These are phyloP conservation scores for Cladorrhinum samala DNA, from an alignment of 495 filamentous ascomycete species.

Conservation along the genomic window DNA sequence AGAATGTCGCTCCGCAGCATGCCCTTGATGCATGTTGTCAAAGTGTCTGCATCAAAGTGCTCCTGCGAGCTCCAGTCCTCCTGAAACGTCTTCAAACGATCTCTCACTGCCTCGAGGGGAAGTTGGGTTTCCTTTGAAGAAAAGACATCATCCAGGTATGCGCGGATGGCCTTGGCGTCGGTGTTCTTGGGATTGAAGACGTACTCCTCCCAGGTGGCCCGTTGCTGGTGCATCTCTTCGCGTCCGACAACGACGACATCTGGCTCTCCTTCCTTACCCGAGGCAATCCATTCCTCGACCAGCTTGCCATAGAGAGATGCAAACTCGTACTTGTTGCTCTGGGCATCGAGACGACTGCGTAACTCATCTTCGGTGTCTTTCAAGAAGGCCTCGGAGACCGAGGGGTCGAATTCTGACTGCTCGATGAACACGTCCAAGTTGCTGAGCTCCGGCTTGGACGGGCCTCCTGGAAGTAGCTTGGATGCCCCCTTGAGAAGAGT, in stretches of 20 bases:
- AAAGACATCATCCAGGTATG: slow-evolving; percentile 53
- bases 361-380: slow-evolving; percentile 35
- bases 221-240: slow-evolving; percentile 37
- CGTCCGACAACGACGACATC: slow-evolving; percentile 22
- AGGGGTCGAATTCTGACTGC: slow-evolving; percentile 32
- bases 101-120: neutral
- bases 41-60: slow-evolving; percentile 20
- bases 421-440: slow-evolving; percentile 27
- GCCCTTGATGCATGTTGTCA: slow-evolving; percentile 38
- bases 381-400: slow-evolving; percentile 28
- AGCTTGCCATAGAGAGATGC: slow-evolving; percentile 56
- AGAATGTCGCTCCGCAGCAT: slow-evolving; percentile 52
- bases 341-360: slow-evolving; percentile 29
- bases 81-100: slow-evolving; percentile 7
- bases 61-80: slow-evolving; percentile 7
- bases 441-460: slow-evolving; percentile 11
- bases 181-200: slow-evolving; percentile 34
- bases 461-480: too few relatives aligned
- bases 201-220: slow-evolving; percentile 50
- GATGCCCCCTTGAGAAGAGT: slow-evolving; percentile 20
- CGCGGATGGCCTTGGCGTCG: slow-evolving; percentile 29
- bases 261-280: slow-evolving; percentile 9
- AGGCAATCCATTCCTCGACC: slow-evolving; percentile 55
- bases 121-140: slow-evolving; percentile 17
- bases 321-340: slow-evolving; percentile 52